These are phyloP conservation scores for Talaromyces borbonicus DNA, from an alignment of 495 filamentous ascomycete species.

Conservation along the genomic window DNA sequence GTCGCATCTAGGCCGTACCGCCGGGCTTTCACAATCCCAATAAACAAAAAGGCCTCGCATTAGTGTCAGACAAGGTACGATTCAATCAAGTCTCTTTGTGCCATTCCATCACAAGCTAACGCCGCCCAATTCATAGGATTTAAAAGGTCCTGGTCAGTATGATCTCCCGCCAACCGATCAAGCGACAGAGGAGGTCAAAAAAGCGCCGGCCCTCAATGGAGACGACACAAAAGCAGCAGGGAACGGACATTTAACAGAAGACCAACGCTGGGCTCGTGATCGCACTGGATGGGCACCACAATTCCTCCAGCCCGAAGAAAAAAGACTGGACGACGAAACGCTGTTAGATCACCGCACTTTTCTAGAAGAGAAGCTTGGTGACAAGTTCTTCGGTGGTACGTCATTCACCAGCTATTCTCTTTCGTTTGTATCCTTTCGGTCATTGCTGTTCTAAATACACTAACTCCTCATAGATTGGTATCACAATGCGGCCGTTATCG, in stretches of 20 bases:
- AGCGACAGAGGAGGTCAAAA: slow-evolving; percentile 46
- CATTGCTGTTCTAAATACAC: background rate
- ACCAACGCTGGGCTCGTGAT: slow-evolving; percentile 55
- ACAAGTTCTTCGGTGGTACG: slow-evolving; percentile 86
- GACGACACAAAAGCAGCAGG: slow-evolving; percentile 33
- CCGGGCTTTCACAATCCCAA: slow-evolving; percentile 53
- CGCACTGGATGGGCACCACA: slow-evolving; percentile 82
- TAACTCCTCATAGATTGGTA: slow-evolving; percentile 83
- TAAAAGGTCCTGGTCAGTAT: slow-evolving; percentile 57
- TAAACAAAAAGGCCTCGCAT: slow-evolving; percentile 55
- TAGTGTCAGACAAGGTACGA: slow-evolving; percentile 65
- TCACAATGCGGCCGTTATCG: slow-evolving; percentile 85
- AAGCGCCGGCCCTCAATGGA: slow-evolving; percentile 29
- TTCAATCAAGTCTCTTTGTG: background rate
- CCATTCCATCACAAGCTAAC: background rate
- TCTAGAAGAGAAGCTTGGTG: slow-evolving; percentile 74
- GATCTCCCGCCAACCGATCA: slow-evolving; percentile 70
- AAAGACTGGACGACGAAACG: slow-evolving; percentile 44
- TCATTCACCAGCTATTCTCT: slow-evolving; percentile 14
- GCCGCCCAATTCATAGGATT: slow-evolving; percentile 43
- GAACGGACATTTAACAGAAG: slow-evolving; percentile 43
- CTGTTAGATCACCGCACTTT: slow-evolving; percentile 80
- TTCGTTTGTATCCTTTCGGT: slow-evolving; percentile 2
- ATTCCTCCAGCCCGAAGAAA: slow-evolving; percentile 52
- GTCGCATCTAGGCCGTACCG: slow-evolving; percentile 39